Base-by-base conservation (phyloP, 345 rosid species). In the Syzygium oleosum region DNA sequence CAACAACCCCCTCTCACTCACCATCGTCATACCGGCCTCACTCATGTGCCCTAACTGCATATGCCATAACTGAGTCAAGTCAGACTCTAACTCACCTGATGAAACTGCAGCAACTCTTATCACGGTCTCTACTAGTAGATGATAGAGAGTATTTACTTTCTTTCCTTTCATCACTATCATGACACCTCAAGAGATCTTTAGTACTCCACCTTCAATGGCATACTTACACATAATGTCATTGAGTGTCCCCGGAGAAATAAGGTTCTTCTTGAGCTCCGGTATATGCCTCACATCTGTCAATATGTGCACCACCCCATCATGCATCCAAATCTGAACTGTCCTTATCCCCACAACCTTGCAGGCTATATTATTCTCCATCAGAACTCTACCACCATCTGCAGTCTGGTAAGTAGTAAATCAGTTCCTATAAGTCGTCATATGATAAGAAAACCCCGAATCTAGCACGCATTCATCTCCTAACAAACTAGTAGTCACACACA, bases 371-470 rank as follows among this genome's bases (percentile, higher is more conserved):
- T 58, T 58, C 15, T 2, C 29, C 15, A 25, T 58, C 1, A 58
- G 0, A 11, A 58, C 6, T 58, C 29, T 58, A 58, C 5, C 15
- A 58, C 0, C 0, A 25, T 58, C 0, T 25, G 10, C 0, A 58
- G 3, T 25, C 14, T 58, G 12, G 1, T 25, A 58, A 58, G 29
- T 25, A 58, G 15, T 25, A 58, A 58, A 25, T 15, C 29, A 58
- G 1, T 25, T 58, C 27, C 27, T 13, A 58, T 11, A 29, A 58
- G 65, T 0, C 1, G 0, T 58, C 2, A 25, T 58, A 58, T 58
- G 15, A 58, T 58, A 58, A 58, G 65, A 25, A 25, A 7, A 58
- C 27, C 1, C 3, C 65, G 0, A 58, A 58, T 25, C 3, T 25
- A 25, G 29, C 63, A 25, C 6, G 3, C 6, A 25, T 58, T 58